A percentile compares a stretch with the other conserved stretches of the same genome.
Evolutionary conservation across 2,329 filamentous ascomycete genomes (phyloP).

Genomic region (Berkeleyomyces rouxiae): DNA sequence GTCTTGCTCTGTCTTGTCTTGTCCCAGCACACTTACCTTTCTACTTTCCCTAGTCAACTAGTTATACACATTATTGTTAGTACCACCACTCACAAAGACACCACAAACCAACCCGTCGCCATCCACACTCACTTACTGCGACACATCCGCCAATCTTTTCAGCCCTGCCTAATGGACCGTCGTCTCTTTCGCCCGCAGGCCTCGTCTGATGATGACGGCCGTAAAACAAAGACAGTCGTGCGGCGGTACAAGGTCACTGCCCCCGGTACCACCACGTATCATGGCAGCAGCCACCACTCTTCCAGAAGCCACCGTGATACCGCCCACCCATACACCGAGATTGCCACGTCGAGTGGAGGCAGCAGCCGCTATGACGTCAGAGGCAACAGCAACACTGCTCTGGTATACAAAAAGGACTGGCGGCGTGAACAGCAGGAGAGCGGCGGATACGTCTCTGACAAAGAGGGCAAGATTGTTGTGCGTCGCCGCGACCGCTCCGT

Average conservation of each 20-base stretch:
- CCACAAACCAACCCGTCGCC: background rate
- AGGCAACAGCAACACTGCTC: constrained; percentile 15
- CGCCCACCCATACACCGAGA: constrained; percentile 27
- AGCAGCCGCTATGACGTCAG: constrained; percentile 16
- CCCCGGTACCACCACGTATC: constrained; percentile 26
- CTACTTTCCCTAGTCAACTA: background rate
- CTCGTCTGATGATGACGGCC: constrained; percentile 29
- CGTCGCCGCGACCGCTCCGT: constrained; percentile 9
- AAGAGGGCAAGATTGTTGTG: constrained; percentile 4
- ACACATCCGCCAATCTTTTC: background rate
- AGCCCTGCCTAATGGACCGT: background rate
- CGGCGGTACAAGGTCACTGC: constrained; percentile 35
- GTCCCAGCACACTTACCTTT: background rate
- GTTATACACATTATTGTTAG: background rate
- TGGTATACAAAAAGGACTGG: constrained; percentile 21
- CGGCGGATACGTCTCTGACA: constrained; percentile 29
- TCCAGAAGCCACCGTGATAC: constrained; percentile 23
- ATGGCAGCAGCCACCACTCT: constrained; percentile 30
- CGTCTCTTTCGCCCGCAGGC: constrained; percentile 18
- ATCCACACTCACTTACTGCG: background rate
- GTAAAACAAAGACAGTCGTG: constrained; percentile 31
- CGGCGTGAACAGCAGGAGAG: constrained; percentile 30
- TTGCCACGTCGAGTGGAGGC: constrained; percentile 33
- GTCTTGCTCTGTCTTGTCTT: background rate
- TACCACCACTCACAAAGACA: background rate